Conservation (phyloP, 1,284 basidiomycete genomes). For the Heterobasidion irregulare region DNA sequence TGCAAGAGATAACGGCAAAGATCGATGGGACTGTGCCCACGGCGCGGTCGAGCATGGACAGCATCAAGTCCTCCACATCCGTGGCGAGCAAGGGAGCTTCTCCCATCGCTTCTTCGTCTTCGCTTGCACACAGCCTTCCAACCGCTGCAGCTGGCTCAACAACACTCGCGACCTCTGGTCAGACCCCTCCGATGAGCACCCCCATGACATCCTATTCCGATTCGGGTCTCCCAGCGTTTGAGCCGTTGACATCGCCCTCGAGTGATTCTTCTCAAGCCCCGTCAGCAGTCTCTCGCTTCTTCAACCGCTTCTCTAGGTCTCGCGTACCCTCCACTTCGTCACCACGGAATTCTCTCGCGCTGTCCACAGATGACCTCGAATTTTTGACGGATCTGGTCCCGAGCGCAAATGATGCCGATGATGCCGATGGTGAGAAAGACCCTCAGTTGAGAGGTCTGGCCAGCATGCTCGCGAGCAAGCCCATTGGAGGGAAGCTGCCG, state of each 20-base stretch:
- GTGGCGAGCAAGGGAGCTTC: slow-evolving; percentile 1
- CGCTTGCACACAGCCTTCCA: neutral
- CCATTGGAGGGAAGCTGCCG: slow-evolving; percentile 1
- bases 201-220: slow-evolving; percentile 13
- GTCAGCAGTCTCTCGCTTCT: slow-evolving; percentile 65
- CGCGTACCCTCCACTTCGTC: slow-evolving; percentile 26
- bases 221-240: slow-evolving; percentile 14
- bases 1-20: slow-evolving; percentile 1
- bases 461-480: slow-evolving; percentile 26
- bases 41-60: slow-evolving; percentile 5
- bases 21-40: neutral
- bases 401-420: slow-evolving; percentile 34
- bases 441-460: slow-evolving; percentile 26
- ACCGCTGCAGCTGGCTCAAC: slow-evolving; percentile 1
- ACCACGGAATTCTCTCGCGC: slow-evolving; percentile 42
- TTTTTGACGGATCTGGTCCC: slow-evolving; percentile 70
- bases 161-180: neutral
- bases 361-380: slow-evolving; percentile 66
- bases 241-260: slow-evolving; percentile 9
- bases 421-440: slow-evolving; percentile 27
- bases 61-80: neutral
- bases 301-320: slow-evolving; percentile 56
- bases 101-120: neutral
- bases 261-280: slow-evolving; percentile 11
- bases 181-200: neutral